These are phyloP conservation scores for Coemansia erecta DNA, from an alignment of 192 early-diverging fungal species.

Conservation along the genomic window DNA sequence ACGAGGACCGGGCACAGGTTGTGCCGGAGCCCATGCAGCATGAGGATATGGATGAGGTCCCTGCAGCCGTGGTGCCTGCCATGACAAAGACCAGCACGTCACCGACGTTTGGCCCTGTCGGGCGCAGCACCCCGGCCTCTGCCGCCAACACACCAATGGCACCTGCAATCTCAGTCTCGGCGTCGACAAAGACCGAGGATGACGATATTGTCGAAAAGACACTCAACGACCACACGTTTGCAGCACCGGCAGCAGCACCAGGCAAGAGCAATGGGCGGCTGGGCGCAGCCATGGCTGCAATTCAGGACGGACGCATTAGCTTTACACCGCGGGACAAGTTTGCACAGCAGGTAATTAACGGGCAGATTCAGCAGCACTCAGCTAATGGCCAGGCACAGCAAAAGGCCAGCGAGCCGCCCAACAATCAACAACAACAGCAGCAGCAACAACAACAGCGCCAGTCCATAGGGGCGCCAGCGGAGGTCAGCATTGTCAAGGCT, in stretches of 20 bases:
- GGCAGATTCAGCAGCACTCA: slow-evolving; percentile 8
- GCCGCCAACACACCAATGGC: neutral
- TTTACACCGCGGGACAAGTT: slow-evolving; percentile 29
- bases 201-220: neutral
- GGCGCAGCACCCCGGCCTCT: neutral
- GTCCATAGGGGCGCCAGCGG: slow-evolving; percentile 3
- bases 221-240: slow-evolving; percentile 1
- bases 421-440: too few species aligned
- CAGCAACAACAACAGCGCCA: neutral
- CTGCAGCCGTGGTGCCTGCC: neutral
- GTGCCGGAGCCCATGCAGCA: neutral
- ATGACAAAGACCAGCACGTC: neutral
- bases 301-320: slow-evolving; percentile 34
- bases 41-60: neutral
- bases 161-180: neutral
- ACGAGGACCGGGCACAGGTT: slow-evolving; percentile 11
- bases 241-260: neutral
- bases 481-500: slow-evolving; percentile 28
- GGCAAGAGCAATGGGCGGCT: neutral
- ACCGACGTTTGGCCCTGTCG: neutral
- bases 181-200: slow-evolving; percentile 1
- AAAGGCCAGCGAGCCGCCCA: too few species aligned
- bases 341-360: slow-evolving; percentile 9
- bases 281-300: slow-evolving; percentile 1
- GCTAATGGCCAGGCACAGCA: too few species aligned